Evolutionary conservation across 441 rosid species (phyloP), one percentile per base, ranked within the genome.

Genomic region (Pelargonium hybrid): DNA sequence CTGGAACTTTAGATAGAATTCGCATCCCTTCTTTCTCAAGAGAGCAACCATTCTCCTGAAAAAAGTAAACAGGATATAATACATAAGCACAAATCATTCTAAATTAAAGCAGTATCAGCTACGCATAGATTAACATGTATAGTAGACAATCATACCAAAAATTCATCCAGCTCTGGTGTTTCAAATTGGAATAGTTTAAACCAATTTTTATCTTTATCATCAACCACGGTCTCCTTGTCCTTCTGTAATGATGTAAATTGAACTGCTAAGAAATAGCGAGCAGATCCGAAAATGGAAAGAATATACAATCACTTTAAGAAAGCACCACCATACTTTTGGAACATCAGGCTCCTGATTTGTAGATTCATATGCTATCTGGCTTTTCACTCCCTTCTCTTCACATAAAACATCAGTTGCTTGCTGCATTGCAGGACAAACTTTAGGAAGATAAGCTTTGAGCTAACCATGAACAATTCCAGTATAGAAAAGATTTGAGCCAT

Each of bases 161-260:
- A 83, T 23, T 59, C 65, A 69, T 76, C 81, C 69, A 82, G 73
- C 87, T 88, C 91, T 0, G 90, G 98, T 23, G 82, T 81, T 80
- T 94, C 97, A 23, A 90, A 84, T 43, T 75, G 78, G 57, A 89
- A 73, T 65, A 76, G 62, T 52, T 80, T 83, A 59, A 73, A 23
- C 65, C 70, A 72, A 13, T 64, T 61, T 39, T 31, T 23, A 21
- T 67, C 72, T 77, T 84, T 80, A 21, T 80, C 81, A 76, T 75
- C 81, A 47, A 31, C 62, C 25, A 37, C 67, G 65, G 56, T 67
- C 72, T 75, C 79, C 14, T 76, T 65, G 50, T 74, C 79, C 57
- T 80, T 80, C 96, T 88, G 87, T 83, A 67, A 65, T 52, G 62
- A 48, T 71, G 75, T 57, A 37, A 73, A 75, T 71, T 69, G 75